Percentiles rank a stretch among this genome's conserved stretches.
Evolutionary conservation across 306 rosid genomes (phyloP).

Genomic region (Corylus heterophylla): DNA sequence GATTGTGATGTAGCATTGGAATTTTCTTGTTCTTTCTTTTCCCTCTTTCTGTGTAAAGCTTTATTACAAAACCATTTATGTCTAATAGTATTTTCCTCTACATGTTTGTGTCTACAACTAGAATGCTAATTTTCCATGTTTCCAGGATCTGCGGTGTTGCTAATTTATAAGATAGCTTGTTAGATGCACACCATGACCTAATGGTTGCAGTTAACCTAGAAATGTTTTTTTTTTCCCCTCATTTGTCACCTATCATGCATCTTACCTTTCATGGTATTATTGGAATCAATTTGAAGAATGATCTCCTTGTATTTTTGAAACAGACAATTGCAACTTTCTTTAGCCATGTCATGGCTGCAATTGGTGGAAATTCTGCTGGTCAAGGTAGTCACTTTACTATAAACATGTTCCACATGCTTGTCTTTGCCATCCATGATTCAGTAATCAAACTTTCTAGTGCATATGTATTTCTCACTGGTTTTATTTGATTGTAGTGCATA

Average conservation of each 20-base stretch:
- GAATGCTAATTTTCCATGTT: background rate
- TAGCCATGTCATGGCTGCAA: constrained; percentile 74
- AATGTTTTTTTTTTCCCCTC: background rate
- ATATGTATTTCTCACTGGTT: constrained; percentile 6
- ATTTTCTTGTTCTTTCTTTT: background rate
- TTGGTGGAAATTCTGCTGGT: constrained; percentile 81
- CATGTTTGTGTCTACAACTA: constrained; percentile 4
- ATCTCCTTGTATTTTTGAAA: constrained; percentile 17
- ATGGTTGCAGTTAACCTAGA: background rate
- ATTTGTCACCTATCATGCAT: background rate
- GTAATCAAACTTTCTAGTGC: background rate
- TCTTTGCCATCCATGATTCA: constrained; percentile 8
- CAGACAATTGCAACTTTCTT: constrained; percentile 81
- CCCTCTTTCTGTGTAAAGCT: background rate
- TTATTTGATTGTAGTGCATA: constrained; percentile 16
- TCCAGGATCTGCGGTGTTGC: background rate
- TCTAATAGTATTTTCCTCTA: constrained; percentile 1
- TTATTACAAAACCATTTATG: background rate
- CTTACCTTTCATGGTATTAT: background rate
- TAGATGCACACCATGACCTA: background rate
- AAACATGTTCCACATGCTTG: background rate
- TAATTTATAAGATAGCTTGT: background rate
- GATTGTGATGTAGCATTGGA: background rate
- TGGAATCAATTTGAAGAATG: constrained; percentile 25
- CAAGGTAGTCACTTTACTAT: constrained; percentile 44